phyloP scores from a whole-genome alignment of 768 basidiomycete genomes.

The Candolleomyces efflorescens region DNA sequence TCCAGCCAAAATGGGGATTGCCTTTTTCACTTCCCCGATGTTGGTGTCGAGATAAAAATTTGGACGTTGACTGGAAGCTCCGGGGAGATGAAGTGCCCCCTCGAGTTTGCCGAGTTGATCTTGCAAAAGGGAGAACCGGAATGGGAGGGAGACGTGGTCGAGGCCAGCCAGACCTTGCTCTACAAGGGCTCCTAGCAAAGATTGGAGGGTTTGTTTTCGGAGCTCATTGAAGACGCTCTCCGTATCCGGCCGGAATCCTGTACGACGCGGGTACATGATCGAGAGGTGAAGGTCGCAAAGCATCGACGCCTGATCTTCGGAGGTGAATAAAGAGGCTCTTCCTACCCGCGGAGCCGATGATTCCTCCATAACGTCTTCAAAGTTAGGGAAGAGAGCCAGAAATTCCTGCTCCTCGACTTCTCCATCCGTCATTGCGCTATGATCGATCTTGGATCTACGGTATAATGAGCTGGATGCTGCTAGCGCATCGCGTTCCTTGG shows the following conservation, averaged over 20 bases:
- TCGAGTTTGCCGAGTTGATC: constrained; percentile 17
- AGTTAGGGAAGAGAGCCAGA: constrained; percentile 79
- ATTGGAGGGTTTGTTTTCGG: constrained; percentile 28
- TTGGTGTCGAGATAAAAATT: constrained; percentile 87
- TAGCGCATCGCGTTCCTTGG: constrained; percentile 60
- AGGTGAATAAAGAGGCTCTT: constrained; percentile 25
- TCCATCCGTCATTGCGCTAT: constrained; percentile 58
- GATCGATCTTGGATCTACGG: constrained; percentile 50
- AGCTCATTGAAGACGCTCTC: constrained; percentile 13
- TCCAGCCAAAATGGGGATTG: constrained; percentile 41
- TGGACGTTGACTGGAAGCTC: constrained; percentile 27
- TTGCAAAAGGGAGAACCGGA: constrained; percentile 49
- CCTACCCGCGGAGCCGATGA: constrained; percentile 5
- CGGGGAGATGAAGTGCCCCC: constrained; percentile 1
- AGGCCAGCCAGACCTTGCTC: constrained; percentile 35
- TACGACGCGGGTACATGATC: constrained; percentile 26
- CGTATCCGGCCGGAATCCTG: neutral
- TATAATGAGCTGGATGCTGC: constrained; percentile 73
- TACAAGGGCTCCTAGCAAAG: constrained; percentile 25
- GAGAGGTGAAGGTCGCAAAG: constrained; percentile 47
- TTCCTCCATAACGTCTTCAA: constrained; percentile 54
- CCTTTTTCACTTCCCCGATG: constrained; percentile 63
- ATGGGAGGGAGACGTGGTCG: constrained; percentile 47
- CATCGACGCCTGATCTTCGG: constrained; percentile 26
- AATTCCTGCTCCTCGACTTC: constrained; percentile 85